Base-by-base conservation (phyloP, 2,329 filamentous ascomycete genomes). In the Aspergillus brasiliensis region DNA sequence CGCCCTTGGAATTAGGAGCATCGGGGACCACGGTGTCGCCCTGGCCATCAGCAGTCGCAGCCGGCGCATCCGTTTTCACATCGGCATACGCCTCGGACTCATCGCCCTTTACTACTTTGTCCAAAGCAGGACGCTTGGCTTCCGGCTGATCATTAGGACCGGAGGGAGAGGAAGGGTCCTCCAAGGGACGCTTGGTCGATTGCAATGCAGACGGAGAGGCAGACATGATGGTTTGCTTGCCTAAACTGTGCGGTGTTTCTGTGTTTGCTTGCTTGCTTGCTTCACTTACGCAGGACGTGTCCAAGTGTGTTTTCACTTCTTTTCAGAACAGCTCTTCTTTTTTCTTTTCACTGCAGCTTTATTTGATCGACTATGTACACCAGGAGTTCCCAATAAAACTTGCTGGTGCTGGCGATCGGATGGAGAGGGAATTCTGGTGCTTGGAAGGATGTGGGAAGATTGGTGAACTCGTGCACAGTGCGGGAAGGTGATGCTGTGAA, bases 131-230 rank as follows among this genome's bases (percentile, higher is more conserved):
- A 68, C 95, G 91, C 82, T 99, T 99, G 64, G 95, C 95, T 70
- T 99, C 95, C 56, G 96, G 95, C 76, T 97, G 93, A 71, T 98
- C 95, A 74, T 87, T 92, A 40, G 90, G 89, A 64, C 91, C 91
- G 31, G 92, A 96, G 37, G 95, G 95, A 8, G 95, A 99, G 17
- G 95, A 98, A 10, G 94, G 91, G 75, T 98, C 95, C 83, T 99
- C 95, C 66, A 99, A 87, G 62, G 95, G 95, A 73, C 95, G 92
- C 86, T 99, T 99, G 65, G 80, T 76, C 64, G 80, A 81, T 65
- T 80, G 76, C 61, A 81, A 74, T 59, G 77, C 80, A 62, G 77
- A 80, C 58, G 80, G 80, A 66, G 79, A 92, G 65, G 89, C 85
- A 80, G 90, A 92, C 90, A 93, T 93, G 69, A 86, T 79, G 79